Percentiles rank a stretch among this genome's conserved stretches.
These are phyloP conservation scores for Scedosporium boydii DNA, from an alignment of 2,329 filamentous ascomycete genomes.

Conservation along the genomic window DNA sequence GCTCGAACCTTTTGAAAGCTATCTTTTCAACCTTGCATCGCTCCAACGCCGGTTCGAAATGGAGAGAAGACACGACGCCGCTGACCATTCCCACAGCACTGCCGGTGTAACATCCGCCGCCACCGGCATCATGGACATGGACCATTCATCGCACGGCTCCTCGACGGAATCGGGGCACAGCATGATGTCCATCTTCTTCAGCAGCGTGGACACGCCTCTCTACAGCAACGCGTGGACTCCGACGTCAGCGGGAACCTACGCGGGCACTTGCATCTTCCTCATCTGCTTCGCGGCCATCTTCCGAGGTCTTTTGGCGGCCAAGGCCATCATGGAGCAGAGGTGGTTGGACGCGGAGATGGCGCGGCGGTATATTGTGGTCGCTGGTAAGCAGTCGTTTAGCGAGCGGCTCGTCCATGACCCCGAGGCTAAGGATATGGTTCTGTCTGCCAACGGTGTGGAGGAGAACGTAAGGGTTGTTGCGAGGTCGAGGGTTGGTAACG, in stretches of 20 bases:
- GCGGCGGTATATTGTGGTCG: slow-evolving; percentile 68
- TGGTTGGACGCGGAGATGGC: slow-evolving; percentile 66
- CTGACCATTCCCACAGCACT: background rate
- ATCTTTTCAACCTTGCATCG: background rate
- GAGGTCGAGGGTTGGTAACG: slow-evolving; percentile 34
- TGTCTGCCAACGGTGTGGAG: slow-evolving; percentile 70
- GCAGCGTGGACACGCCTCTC: slow-evolving; percentile 35
- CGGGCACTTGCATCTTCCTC: slow-evolving; percentile 86
- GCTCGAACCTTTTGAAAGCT: background rate
- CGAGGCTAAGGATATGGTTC: slow-evolving; percentile 53
- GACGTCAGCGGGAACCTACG: slow-evolving; percentile 59
- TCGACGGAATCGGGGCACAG: slow-evolving; percentile 8
- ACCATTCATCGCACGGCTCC: slow-evolving; percentile 5
- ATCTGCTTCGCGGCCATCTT: slow-evolving; percentile 63
- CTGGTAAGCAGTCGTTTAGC: slow-evolving; percentile 49
- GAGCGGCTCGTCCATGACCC: slow-evolving; percentile 50
- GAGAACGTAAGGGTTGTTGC: slow-evolving; percentile 69
- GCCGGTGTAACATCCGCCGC: background rate
- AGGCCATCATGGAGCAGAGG: slow-evolving; percentile 49
- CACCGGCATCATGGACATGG: background rate
- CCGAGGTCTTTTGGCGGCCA: slow-evolving; percentile 63
- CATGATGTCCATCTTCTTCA: slow-evolving; percentile 54
- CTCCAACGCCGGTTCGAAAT: background rate
- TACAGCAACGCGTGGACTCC: slow-evolving; percentile 67
- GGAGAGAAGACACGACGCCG: slow-evolving; percentile 8